These are phyloP conservation scores for Flaveria bidentis DNA, from an alignment of 129 eudicot species.

Conservation along the genomic window DNA sequence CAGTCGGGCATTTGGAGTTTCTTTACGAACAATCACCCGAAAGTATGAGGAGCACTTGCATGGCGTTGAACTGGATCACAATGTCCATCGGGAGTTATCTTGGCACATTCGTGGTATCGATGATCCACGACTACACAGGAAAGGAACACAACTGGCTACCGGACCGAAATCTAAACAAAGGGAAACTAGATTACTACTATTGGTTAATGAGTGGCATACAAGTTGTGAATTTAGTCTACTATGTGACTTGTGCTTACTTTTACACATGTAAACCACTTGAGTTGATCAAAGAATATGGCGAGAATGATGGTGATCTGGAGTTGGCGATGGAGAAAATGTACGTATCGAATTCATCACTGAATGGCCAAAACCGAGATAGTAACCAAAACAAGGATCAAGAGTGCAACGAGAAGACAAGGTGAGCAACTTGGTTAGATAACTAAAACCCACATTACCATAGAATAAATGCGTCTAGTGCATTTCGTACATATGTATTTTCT, in stretches of 20 bases:
- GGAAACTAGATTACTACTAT: constrained; percentile 74
- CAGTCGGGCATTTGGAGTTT: constrained; percentile 88
- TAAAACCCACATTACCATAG: constrained; percentile 16
- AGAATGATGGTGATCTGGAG: constrained; percentile 53
- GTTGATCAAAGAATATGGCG: constrained; percentile 35
- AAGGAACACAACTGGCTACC: constrained; percentile 74
- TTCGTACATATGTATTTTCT: constrained; percentile 2
- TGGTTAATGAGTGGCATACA: constrained; percentile 72
- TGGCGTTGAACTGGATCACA: constrained; percentile 61
- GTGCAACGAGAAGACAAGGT: constrained; percentile 27
- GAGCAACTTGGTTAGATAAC: constrained; percentile 18
- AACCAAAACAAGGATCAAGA: constrained; percentile 13
- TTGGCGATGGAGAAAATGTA: constrained; percentile 30
- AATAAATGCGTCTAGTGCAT: neutral
- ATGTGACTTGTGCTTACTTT: constrained; percentile 54
- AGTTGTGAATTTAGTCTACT: constrained; percentile 60
- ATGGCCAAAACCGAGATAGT: constrained; percentile 28
- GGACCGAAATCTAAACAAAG: constrained; percentile 71
- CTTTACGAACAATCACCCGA: constrained; percentile 90
- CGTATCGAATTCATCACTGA: constrained; percentile 7
- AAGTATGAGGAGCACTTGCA: constrained; percentile 87
- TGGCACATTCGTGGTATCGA: constrained; percentile 66
- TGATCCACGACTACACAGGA: constrained; percentile 72
- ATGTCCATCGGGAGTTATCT: constrained; percentile 63
- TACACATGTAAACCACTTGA: constrained; percentile 63